Conservation (phyloP, 192 early-diverging fungal genomes). For the Coemansia sp. region DNA sequence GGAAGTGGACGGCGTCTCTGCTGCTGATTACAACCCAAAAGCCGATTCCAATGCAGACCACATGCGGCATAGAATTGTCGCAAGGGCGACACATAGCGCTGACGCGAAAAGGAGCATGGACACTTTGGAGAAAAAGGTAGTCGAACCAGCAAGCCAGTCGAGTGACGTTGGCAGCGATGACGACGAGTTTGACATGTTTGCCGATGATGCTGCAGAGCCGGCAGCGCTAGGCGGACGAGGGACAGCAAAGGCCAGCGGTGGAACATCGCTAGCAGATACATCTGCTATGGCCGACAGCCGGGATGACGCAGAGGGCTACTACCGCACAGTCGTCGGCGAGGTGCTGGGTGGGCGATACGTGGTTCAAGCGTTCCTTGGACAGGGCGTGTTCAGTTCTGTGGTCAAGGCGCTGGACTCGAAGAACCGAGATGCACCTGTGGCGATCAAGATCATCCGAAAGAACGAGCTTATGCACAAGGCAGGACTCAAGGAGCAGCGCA, state of each 20-base stretch:
- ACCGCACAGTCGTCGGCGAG: conserved; percentile 88
- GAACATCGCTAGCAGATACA: conserved; percentile 9
- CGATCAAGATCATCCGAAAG: conserved; percentile 94
- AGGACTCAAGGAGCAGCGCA: conserved; percentile 83
- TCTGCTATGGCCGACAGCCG: conserved; percentile 74
- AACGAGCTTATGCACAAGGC: conserved; percentile 93
- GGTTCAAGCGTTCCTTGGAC: conserved; percentile 81
- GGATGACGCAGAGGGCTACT: conserved; percentile 98
- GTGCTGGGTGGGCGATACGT: conserved; percentile 82
- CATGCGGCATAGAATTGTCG: conserved; percentile 55
- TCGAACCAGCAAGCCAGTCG: conserved; percentile 10
- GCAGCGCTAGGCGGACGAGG: conserved; percentile 8
- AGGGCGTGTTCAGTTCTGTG: conserved; percentile 95
- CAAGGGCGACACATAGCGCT: conserved; percentile 19
- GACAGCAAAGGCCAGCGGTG: conserved; percentile 13
- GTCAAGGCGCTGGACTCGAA: conserved; percentile 82
- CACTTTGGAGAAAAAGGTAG: neutral
- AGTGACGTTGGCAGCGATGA: conserved; percentile 27
- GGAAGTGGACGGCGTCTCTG: conserved; percentile 45
- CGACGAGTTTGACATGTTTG: conserved; percentile 60
- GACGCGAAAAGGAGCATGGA: neutral
- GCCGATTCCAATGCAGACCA: conserved; percentile 71
- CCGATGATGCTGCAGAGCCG: conserved; percentile 59
- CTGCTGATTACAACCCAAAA: conserved; percentile 81
- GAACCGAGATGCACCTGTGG: conserved; percentile 74